Evolutionary conservation across 805 yeast genomes (phyloP), one percentile per base, ranked within the genome.

Genomic region (Deakozyma indianensis): DNA sequence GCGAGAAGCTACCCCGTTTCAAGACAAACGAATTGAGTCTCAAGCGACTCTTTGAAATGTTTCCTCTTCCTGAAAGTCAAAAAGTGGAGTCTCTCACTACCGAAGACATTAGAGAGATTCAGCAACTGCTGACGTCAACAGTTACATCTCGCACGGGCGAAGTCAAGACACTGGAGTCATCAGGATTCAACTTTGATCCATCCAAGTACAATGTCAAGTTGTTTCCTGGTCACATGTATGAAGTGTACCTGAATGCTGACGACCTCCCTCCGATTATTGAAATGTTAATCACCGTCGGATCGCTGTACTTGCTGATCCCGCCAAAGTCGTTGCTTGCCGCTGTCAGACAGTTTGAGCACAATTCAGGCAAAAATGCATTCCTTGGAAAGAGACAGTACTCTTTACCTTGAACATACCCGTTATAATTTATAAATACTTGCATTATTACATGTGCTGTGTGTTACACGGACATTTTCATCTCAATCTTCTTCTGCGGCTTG

Each of bases 381-480:
- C 22, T n/a, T 3, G 35, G 41, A 9, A 41, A 45, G 18, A 20
- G 32, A 21, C 16, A 27, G 22, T 23, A 25, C 41, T n/a, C n/a
- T n/a, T n/a, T n/a, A n/a, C n/a, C n/a, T n/a, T n/a, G n/a, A n/a
- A n/a, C n/a, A n/a, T n/a, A n/a, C n/a, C n/a, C n/a, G 9, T 23
- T 29, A 9, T n/a, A 23, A 22, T 7, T 22, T 5, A 24, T 23
- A 25, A 24, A 29, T 11, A 27, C 18, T n/a, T 20, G 32, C 20
- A 4, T 3, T 4, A 4, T 22, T 4, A 4, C 18, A n/a, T 16
- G 15, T 16, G n/a, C 7, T 23, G 9, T 20, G 24, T 11, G 14
- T 62, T 69, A 92, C 23, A 92, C 98, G 60, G 96, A 87, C 98
- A 92, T 92, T 55, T 84, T 82, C 99, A 92, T 92, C 53, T 82